Percentiles rank a stretch among this genome's conserved stretches.
These are phyloP conservation scores for Trichoderma sp. DNA, from an alignment of 2,329 filamentous ascomycete species.

Conservation along the genomic window DNA sequence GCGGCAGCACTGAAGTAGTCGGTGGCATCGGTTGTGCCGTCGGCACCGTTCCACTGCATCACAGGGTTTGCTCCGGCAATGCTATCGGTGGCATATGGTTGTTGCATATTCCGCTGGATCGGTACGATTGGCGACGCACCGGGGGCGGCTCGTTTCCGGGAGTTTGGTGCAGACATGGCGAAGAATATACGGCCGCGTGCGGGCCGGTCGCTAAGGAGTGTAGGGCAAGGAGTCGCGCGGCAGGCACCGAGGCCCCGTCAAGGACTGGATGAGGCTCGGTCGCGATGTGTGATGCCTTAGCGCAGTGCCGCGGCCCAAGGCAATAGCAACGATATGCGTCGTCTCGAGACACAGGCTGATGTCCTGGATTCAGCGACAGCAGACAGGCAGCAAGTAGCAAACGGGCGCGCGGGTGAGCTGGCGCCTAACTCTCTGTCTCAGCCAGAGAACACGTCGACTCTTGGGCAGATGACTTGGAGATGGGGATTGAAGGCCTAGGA, in stretches of 20 bases:
- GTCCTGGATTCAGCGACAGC: background rate
- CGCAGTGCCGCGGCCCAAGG: constrained; percentile 13
- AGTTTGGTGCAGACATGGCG: constrained; percentile 49
- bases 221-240: background rate
- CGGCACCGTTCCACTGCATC: constrained; percentile 42
- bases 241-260: background rate
- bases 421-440: background rate
- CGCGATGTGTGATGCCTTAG: constrained; percentile 3
- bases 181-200: constrained; percentile 1
- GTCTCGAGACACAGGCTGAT: background rate
- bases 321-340: background rate
- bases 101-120: constrained; percentile 50
- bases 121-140: constrained; percentile 65
- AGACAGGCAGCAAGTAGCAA: background rate
- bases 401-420: background rate
- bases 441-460: constrained; percentile 2
- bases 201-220: background rate
- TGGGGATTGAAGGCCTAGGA: background rate
- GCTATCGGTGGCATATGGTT: constrained; percentile 42
- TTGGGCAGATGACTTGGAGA: background rate
- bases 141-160: constrained; percentile 72
- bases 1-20: constrained; percentile 39
- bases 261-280: background rate
- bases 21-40: constrained; percentile 35
- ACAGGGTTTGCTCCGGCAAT: constrained; percentile 49